Evolutionary conservation across 768 basidiomycete species (phyloP).

Genomic region (Amanita exitialis): DNA sequence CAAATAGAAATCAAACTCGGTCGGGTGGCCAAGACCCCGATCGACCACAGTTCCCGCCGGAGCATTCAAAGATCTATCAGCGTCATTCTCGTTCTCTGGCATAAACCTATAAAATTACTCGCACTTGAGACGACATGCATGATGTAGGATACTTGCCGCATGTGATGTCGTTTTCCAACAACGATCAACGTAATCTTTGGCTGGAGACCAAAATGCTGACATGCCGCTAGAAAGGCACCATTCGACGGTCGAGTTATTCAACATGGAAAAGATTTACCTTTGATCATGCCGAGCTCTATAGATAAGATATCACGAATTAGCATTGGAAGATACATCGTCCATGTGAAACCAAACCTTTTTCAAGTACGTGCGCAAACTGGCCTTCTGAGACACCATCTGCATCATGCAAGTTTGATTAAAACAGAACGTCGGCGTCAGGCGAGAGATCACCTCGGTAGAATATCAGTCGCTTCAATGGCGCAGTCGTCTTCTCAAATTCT

Average conservation of each 20-base stretch:
- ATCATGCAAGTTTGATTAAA: constrained; percentile 13
- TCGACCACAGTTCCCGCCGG: constrained; percentile 76
- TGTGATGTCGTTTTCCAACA: constrained; percentile 72
- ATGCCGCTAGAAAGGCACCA: constrained; percentile 41
- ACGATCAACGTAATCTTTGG: constrained; percentile 69
- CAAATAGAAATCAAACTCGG: constrained; percentile 71
- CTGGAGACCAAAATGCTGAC: constrained; percentile 41
- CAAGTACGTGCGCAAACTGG: constrained; percentile 40
- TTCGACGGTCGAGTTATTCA: background rate
- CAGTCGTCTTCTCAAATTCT: constrained; percentile 32
- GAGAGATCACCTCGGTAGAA: constrained; percentile 52
- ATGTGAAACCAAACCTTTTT: constrained; percentile 29
- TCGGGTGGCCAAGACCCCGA: constrained; percentile 55
- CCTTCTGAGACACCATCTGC: constrained; percentile 43
- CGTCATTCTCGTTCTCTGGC: constrained; percentile 23
- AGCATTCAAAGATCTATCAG: constrained; percentile 63
- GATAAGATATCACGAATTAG: background rate
- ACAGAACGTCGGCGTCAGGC: constrained; percentile 11
- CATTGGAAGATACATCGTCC: constrained; percentile 6
- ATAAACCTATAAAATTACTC: constrained; percentile 20
- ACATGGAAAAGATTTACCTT: constrained; percentile 27
- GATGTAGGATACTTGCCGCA: constrained; percentile 21
- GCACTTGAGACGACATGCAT: background rate
- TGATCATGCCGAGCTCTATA: constrained; percentile 49
- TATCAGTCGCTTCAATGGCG: constrained; percentile 48